Conservation (phyloP, 2,329 filamentous ascomycete genomes). For the Neonectria magnoliae region DNA sequence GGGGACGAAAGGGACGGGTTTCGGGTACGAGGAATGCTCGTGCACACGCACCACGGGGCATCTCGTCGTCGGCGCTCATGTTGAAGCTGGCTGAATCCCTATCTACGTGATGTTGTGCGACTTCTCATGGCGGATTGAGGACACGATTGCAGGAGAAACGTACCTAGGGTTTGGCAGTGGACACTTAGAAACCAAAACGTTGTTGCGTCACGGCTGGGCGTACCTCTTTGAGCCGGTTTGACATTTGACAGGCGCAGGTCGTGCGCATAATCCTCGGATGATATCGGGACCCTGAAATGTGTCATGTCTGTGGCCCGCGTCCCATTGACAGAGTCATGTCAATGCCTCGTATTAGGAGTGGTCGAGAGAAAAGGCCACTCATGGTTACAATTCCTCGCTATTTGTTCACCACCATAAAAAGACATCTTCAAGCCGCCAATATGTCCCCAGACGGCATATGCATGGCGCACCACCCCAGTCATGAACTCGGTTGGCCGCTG, state of each 20-base stretch:
- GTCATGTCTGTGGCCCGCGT: slow-evolving; percentile 5
- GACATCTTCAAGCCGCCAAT: background rate
- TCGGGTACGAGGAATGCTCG: background rate
- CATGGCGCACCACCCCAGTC: slow-evolving; percentile 9
- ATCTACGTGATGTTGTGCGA: slow-evolving; percentile 28
- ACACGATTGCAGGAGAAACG: slow-evolving; percentile 32
- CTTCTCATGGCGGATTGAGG: slow-evolving; percentile 40
- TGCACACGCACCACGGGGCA: slow-evolving; percentile 33
- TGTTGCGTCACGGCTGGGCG: slow-evolving; percentile 40
- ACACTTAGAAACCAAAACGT: slow-evolving; percentile 16
- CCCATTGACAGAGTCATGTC: background rate
- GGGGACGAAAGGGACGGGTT: slow-evolving; percentile 6
- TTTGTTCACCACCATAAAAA: slow-evolving; percentile 7
- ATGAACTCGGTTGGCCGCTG: background rate
- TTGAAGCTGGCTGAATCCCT: slow-evolving; percentile 27
- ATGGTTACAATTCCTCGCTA: background rate
- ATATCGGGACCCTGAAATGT: slow-evolving; percentile 26
- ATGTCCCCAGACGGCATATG: slow-evolving; percentile 2
- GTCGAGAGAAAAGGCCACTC: slow-evolving; percentile 5
- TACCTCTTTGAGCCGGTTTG: slow-evolving; percentile 34
- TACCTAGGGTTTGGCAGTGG: background rate
- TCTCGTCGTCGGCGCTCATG: slow-evolving; percentile 34
- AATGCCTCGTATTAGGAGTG: background rate
- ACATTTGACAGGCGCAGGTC: slow-evolving; percentile 6
- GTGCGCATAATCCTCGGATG: slow-evolving; percentile 43